phyloP scores from a whole-genome alignment of 352 stramenopile genomes.

The Phytophthora sojae region DNA sequence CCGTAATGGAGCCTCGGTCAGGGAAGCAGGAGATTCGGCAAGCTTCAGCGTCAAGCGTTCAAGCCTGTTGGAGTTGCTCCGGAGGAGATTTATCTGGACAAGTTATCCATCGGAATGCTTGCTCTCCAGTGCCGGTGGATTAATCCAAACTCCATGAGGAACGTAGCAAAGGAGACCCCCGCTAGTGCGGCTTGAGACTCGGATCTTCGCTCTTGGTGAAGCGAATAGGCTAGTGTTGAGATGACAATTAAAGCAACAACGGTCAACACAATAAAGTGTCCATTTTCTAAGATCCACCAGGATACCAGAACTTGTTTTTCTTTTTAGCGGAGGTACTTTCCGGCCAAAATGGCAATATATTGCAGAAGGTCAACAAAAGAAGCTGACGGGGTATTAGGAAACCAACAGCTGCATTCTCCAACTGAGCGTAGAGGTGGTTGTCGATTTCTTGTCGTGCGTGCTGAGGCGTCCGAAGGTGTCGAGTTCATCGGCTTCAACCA shows the following conservation, averaged over 20 bases:
- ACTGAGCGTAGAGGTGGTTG: constrained; percentile 24
- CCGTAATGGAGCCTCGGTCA: constrained; percentile 15
- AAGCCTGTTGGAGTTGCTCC: constrained; percentile 6
- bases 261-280: no score
- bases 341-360: constrained; percentile 4
- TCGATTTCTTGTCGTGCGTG: constrained; percentile 32
- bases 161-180: constrained; percentile 2
- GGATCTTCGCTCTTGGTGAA: background rate
- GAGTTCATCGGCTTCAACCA: constrained; percentile 19
- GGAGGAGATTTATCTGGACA: constrained; percentile 16
- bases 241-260: no score
- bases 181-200: constrained; percentile 11
- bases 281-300: constrained; percentile 1
- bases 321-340: no score
- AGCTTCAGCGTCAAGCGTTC: constrained; percentile 12
- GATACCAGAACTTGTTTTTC: background rate
- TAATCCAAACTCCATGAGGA: constrained; percentile 5
- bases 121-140: constrained; percentile 32
- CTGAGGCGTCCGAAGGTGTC: constrained; percentile 33
- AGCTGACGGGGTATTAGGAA: background rate
- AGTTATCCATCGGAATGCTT: constrained; percentile 18
- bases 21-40: constrained; percentile 28
- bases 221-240: no score
- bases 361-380: background rate
- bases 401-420: constrained; percentile 16